A percentile compares a stretch with the other conserved stretches of the same genome.
Evolutionary conservation across 129 eudicot species (phyloP).

Genomic region (Arctium lappa): DNA sequence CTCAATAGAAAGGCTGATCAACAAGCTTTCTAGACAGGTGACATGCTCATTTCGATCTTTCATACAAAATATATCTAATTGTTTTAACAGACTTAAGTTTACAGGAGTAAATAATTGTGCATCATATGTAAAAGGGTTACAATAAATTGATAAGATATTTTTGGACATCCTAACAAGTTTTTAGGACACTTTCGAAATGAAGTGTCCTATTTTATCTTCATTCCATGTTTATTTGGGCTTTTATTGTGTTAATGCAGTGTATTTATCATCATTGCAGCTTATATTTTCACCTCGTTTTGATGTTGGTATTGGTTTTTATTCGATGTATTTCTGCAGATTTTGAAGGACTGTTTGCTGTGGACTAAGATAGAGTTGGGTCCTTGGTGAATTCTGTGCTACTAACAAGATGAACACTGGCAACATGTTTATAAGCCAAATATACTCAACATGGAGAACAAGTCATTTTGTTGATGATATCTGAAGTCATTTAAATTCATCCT

Average conservation of each 20-base stretch:
- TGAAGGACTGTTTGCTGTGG: slow-evolving; percentile 80
- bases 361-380: slow-evolving; percentile 86
- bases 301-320: not conserved
- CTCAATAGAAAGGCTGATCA: slow-evolving; percentile 69
- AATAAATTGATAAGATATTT: too few species aligned
- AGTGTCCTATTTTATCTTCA: slow-evolving; percentile 1
- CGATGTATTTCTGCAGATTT: slow-evolving; percentile 42
- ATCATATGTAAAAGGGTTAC: too few species aligned
- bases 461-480: not conserved
- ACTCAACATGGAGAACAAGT: not conserved
- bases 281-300: slow-evolving; percentile 7
- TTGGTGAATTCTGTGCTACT: slow-evolving; percentile 27
- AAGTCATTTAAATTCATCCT: too few species aligned
- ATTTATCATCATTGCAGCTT: slow-evolving; percentile 2
- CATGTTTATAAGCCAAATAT: not conserved
- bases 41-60: not conserved
- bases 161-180: too few species aligned
- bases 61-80: too few species aligned
- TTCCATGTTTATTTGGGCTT: not conserved
- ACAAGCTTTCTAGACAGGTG: slow-evolving; percentile 64
- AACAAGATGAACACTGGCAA: too few species aligned
- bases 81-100: not conserved
- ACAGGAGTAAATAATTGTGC: not conserved
- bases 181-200: not conserved
- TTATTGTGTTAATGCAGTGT: not conserved